Conservation (phyloP, 306 rosid genomes). For the Pyrus pyrifolia region DNA sequence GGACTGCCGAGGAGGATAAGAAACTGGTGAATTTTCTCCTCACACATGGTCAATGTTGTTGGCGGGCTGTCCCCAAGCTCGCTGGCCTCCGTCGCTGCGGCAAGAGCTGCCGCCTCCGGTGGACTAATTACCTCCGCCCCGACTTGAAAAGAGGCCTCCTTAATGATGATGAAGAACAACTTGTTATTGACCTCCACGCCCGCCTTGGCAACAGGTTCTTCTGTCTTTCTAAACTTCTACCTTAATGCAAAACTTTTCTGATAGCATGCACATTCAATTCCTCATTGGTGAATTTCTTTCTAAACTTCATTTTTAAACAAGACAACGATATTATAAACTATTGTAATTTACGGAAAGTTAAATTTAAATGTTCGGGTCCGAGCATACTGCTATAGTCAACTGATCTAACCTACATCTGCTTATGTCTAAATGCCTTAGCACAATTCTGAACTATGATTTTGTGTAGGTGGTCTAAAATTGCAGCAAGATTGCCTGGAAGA, state of each 20-base stretch:
- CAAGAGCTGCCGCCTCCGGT: constrained; percentile 90
- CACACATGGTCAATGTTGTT: constrained; percentile 80
- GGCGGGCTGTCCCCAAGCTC: constrained; percentile 92
- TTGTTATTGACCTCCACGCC: constrained; percentile 83
- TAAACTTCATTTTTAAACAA: not conserved
- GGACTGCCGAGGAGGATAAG: constrained; percentile 93
- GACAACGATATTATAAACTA: not conserved
- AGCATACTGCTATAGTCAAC: not conserved
- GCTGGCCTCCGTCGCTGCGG: constrained; percentile 89
- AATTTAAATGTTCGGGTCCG: too few relatives aligned
- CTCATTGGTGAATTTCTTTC: not conserved
- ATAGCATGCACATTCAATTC: not conserved
- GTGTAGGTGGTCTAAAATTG: constrained; percentile 84
- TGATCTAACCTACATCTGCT: too few relatives aligned
- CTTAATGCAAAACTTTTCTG: not conserved
- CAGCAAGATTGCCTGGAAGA: constrained; percentile 75
- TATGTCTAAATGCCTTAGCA: not conserved
- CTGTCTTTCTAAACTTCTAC: not conserved
- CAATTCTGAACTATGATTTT: not conserved
- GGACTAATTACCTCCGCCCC: constrained; percentile 93
- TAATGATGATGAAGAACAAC: constrained; percentile 62
- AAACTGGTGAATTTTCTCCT: constrained; percentile 68
- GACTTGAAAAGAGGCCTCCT: constrained; percentile 86
- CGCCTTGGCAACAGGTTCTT: constrained; percentile 77
- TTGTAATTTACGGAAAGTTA: too few relatives aligned